Percentiles rank a stretch among this genome's conserved stretches.
Conservation (phyloP, 495 filamentous ascomycete genomes). For the Apiosordaria backusii region DNA sequence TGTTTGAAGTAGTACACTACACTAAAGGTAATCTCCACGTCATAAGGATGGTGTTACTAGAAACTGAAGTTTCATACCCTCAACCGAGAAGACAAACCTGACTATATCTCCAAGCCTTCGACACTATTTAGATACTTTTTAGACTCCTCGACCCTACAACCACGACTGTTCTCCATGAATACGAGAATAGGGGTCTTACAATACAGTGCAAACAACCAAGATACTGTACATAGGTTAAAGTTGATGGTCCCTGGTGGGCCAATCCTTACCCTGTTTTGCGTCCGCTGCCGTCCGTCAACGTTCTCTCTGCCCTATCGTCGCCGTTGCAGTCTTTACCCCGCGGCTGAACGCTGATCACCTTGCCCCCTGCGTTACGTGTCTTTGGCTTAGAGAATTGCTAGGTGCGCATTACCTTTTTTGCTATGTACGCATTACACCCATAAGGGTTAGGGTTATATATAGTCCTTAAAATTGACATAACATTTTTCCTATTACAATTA, state of each 20-base stretch:
- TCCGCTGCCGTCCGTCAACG: conserved; percentile 1
- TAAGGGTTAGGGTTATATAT: too few relatives aligned
- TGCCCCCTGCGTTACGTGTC: too few relatives aligned
- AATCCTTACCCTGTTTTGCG: not conserved
- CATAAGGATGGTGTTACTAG: not conserved
- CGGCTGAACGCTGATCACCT: not conserved
- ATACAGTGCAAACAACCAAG: not conserved
- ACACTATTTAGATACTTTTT: too few relatives aligned
- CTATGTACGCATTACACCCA: too few relatives aligned
- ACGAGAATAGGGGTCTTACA: not conserved
- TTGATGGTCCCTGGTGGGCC: not conserved
- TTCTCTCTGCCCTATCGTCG: not conserved
- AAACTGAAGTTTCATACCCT: not conserved
- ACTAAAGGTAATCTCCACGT: not conserved
- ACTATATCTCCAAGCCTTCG: too few relatives aligned
- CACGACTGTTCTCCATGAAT: too few relatives aligned
- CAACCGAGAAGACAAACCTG: not conserved
- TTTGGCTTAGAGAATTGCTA: too few relatives aligned
- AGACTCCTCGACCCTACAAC: too few relatives aligned
- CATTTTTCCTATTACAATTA: too few relatives aligned
- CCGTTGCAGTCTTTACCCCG: not conserved
- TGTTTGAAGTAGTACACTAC: not conserved
- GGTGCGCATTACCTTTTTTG: too few relatives aligned
- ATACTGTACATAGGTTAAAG: not conserved
- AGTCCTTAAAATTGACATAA: too few relatives aligned